These are phyloP conservation scores for Rhodotorula glutinis DNA, from an alignment of 1,284 basidiomycete species.

Conservation along the genomic window DNA sequence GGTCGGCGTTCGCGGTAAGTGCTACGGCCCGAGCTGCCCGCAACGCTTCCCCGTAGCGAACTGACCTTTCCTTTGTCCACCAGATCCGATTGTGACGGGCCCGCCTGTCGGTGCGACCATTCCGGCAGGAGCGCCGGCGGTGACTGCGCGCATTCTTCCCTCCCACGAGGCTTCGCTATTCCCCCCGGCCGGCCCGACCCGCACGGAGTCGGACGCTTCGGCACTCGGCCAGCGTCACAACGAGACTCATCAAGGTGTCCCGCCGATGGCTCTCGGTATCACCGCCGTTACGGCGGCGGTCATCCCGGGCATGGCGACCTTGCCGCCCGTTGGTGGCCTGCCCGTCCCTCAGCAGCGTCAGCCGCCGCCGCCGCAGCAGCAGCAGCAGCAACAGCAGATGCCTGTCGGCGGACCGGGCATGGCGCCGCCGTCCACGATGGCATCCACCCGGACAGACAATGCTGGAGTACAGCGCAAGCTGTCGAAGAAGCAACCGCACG, in stretches of 20 bases:
- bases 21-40: too few species aligned
- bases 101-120: background rate
- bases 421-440: background rate
- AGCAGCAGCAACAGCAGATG: background rate
- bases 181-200: background rate
- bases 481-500: background rate
- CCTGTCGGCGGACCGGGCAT: background rate
- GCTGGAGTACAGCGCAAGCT: background rate
- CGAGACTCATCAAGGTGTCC: background rate
- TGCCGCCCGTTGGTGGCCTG: background rate
- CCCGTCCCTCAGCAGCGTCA: background rate
- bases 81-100: background rate
- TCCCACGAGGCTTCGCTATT: background rate
- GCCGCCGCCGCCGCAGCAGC: background rate
- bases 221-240: background rate
- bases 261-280: background rate
- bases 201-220: background rate
- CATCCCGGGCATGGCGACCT: background rate
- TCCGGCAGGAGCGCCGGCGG: background rate
- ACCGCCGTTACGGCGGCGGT: background rate
- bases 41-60: background rate
- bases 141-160: background rate
- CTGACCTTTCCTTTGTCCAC: background rate
- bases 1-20: conserved; percentile 26
- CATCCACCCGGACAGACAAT: background rate